These are phyloP conservation scores for Lachnellula subtilissima DNA, from an alignment of 2,329 filamentous ascomycete genomes.

Conservation along the genomic window DNA sequence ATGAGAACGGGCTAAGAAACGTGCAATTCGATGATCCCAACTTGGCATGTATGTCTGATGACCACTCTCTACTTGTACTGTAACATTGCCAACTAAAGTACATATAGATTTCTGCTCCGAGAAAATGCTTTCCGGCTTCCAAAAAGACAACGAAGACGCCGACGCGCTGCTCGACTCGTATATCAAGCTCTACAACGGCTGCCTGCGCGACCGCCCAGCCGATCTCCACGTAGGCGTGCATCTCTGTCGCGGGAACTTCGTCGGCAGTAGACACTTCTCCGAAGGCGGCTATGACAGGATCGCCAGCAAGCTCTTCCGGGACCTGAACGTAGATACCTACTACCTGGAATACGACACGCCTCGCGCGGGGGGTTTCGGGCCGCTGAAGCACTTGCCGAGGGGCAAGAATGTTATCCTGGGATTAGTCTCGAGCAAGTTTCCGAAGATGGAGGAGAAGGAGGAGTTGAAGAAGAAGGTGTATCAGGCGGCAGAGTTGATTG, in stretches of 20 bases:
- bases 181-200: conserved; percentile 72
- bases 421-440: conserved; percentile 60
- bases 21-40: conserved; percentile 54
- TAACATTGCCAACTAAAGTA: not conserved
- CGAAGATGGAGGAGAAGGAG: conserved; percentile 58
- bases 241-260: conserved; percentile 66
- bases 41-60: conserved; percentile 52
- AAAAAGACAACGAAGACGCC: conserved; percentile 50
- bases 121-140: conserved; percentile 66
- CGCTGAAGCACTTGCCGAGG: conserved; percentile 55
- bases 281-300: conserved; percentile 65
- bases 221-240: conserved; percentile 77
- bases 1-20: conserved; percentile 49
- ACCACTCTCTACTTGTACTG: not conserved
- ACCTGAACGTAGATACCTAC: conserved; percentile 61
- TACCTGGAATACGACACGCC: conserved; percentile 67
- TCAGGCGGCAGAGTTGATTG: conserved; percentile 63
- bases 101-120: conserved; percentile 66
- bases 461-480: conserved; percentile 57
- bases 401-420: conserved; percentile 62
- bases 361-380: conserved; percentile 63
- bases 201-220: conserved; percentile 54
- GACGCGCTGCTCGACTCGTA: conserved; percentile 72
- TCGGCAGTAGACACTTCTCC: conserved; percentile 61
- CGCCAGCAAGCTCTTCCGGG: conserved; percentile 60